Conservation (phyloP, 169 alveolate species). For the Eimeria brunetti region DNA sequence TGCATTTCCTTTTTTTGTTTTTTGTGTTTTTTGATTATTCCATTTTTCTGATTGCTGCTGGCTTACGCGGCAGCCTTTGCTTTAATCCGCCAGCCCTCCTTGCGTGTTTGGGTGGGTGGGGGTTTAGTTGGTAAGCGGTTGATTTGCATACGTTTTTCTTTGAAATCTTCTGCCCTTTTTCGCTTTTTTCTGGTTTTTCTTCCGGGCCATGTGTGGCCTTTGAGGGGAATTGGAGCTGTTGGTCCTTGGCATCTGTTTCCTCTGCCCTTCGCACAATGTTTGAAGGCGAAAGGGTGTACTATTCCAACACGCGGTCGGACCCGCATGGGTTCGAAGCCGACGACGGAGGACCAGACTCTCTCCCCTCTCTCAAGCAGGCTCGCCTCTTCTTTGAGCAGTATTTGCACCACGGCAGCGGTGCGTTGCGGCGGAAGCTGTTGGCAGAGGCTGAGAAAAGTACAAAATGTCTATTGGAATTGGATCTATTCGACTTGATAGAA, state of each 20-base stretch:
- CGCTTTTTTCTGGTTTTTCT: not conserved
- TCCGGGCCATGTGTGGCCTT: not conserved
- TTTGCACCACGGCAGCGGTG: conserved; percentile 77
- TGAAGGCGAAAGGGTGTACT: conserved; percentile 65
- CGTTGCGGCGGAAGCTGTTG: conserved; percentile 68
- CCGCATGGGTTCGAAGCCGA: conserved; percentile 70
- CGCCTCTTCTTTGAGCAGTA: conserved; percentile 77
- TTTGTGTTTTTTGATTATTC: not conserved
- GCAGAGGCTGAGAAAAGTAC: conserved; percentile 66
- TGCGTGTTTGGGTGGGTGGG: conserved; percentile 59
- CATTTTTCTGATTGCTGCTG: not conserved
- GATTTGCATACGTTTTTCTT: not conserved
- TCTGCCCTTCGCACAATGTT: conserved; percentile 21
- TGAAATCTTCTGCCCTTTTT: not conserved
- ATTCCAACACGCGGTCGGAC: conserved; percentile 49
- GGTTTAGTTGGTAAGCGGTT: not conserved
- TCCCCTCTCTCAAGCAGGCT: conserved; percentile 79
- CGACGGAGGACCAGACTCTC: conserved; percentile 62
- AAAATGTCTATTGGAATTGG: conserved; percentile 67
- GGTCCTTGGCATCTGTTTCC: not conserved
- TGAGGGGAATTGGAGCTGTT: not conserved
- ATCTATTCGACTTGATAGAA: conserved; percentile 53
- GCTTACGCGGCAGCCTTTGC: not conserved
- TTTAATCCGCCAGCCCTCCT: not conserved
- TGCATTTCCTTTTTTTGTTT: not conserved